Conservation (phyloP, 129 eudicot genomes). For the Solidago caesia region DNA sequence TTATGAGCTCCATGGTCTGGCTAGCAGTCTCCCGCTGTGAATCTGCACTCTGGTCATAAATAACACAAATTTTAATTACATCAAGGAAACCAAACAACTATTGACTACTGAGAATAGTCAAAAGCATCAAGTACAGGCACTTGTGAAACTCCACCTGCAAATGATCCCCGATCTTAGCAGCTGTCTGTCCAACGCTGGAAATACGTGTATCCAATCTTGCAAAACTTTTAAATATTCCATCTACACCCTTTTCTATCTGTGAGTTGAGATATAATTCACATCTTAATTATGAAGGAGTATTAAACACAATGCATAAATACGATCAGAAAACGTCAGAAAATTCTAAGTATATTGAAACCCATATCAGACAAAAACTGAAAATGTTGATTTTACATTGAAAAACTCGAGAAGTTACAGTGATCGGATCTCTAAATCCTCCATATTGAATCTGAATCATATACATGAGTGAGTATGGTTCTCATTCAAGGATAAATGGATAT, state of each 20-base stretch:
- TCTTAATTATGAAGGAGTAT: background rate
- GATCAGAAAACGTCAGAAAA: constrained; percentile 9
- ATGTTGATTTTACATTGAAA: constrained; percentile 5
- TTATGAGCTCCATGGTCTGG: constrained; percentile 93
- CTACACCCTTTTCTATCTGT: constrained; percentile 93
- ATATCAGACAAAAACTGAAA: background rate
- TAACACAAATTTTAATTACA: constrained; percentile 5
- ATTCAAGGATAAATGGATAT: too few species aligned
- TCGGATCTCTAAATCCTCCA: background rate
- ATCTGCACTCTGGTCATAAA: constrained; percentile 78
- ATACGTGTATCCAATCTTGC: constrained; percentile 96
- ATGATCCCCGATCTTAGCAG: constrained; percentile 99
- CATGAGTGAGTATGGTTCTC: background rate
- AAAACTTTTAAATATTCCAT: constrained; percentile 85
- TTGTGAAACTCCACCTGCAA: constrained; percentile 58
- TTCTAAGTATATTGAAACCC: background rate
- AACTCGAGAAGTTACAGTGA: constrained; percentile 1
- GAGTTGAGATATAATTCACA: constrained; percentile 20
- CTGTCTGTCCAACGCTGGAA: constrained; percentile 98
- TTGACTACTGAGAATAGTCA: background rate
- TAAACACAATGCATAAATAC: background rate
- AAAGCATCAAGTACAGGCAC: constrained; percentile 9
- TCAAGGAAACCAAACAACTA: background rate
- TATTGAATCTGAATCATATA: background rate
- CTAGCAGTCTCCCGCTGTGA: constrained; percentile 93